Evolutionary conservation across 176 grass and related monocot species (phyloP).

Genomic region (Cenchrus fungigraminus): DNA sequence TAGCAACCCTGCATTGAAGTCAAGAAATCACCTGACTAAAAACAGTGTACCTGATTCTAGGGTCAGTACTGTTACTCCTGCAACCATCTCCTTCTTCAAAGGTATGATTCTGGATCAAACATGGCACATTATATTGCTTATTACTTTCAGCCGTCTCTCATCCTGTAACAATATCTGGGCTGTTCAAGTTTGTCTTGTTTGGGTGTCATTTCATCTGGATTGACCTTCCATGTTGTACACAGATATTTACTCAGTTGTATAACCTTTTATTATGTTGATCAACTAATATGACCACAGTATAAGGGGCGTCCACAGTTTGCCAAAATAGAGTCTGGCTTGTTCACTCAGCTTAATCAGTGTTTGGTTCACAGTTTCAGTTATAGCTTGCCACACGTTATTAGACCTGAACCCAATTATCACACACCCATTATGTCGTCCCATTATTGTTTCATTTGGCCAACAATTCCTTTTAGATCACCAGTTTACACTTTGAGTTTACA

Average conservation of each 20-base stretch:
- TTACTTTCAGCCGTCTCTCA: background rate
- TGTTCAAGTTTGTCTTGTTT: background rate
- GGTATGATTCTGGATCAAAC: conserved; percentile 51
- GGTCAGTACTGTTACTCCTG: conserved; percentile 91
- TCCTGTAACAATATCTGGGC: background rate
- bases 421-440: background rate
- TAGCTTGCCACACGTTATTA: background rate
- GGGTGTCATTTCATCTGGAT: conserved; percentile 9
- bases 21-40: conserved; percentile 64
- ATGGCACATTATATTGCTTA: background rate
- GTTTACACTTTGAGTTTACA: background rate
- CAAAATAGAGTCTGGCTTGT: background rate
- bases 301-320: background rate
- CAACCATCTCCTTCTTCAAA: conserved; percentile 87
- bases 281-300: background rate
- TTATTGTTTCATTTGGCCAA: background rate
- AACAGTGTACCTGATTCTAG: conserved; percentile 72
- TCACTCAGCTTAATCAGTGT: background rate
- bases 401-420: background rate
- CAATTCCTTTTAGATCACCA: background rate
- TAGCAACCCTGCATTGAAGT: conserved; percentile 70
- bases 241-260: background rate
- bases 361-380: background rate
- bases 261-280: background rate
- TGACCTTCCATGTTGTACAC: background rate